Evolutionary conservation across 148 eudicot species (phyloP).

Genomic region (Silene latifolia): DNA sequence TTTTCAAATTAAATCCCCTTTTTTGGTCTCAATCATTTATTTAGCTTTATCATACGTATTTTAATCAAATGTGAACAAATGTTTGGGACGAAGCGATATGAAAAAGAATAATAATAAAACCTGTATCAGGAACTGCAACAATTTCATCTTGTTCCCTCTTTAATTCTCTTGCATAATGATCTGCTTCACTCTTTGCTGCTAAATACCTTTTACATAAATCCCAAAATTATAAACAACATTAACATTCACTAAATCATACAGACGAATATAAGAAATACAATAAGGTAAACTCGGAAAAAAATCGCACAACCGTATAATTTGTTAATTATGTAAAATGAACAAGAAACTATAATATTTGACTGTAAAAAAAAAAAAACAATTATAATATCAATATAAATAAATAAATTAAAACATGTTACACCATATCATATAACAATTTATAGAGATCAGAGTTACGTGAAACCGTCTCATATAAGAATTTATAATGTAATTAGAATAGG

Average conservation of each 20-base stretch:
- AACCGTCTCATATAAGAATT: neutral
- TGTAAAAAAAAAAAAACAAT: too few species aligned
- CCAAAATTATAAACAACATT: neutral
- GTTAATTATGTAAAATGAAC: too few species aligned
- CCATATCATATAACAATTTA: too few species aligned
- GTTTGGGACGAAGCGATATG: too few species aligned
- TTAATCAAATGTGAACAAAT: neutral
- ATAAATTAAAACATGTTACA: too few species aligned
- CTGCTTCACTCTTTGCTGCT: slow-evolving; percentile 97
- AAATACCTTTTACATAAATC: slow-evolving; percentile 47
- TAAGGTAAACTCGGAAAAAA: neutral
- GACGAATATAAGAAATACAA: neutral
- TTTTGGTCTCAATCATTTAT: too few species aligned
- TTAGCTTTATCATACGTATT: too few species aligned
- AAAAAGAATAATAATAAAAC: slow-evolving; percentile 27
- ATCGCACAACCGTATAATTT: too few species aligned
- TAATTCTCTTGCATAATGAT: slow-evolving; percentile 73
- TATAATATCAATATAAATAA: too few species aligned
- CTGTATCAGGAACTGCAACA: slow-evolving; percentile 77
- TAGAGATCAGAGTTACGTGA: too few species aligned
- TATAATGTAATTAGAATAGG: neutral
- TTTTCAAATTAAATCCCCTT: too few species aligned
- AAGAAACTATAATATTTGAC: too few species aligned
- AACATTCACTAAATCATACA: neutral
- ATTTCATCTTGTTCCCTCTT: slow-evolving; percentile 87